Conservation (phyloP, 148 eudicot species). For the Cornus suecica region DNA sequence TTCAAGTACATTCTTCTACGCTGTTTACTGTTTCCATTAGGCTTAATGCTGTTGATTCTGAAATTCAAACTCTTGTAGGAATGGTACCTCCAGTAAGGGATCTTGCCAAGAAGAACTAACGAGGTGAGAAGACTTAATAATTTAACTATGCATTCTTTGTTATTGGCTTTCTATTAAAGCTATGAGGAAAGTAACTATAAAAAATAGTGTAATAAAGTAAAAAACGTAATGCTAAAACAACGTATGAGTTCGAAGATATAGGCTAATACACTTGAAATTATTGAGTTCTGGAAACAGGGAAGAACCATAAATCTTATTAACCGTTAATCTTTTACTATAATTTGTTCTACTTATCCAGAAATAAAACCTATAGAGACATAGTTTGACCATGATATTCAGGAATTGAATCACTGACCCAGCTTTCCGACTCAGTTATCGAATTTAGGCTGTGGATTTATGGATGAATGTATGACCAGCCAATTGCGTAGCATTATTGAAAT, state of each 20-base stretch:
- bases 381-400: neutral
- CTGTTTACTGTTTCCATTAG: neutral
- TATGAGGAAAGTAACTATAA: neutral
- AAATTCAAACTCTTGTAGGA: slow-evolving; percentile 35
- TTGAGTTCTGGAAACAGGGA: neutral
- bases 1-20: neutral
- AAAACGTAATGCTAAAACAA: neutral
- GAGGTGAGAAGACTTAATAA: slow-evolving; percentile 43
- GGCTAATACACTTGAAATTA: neutral
- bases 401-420: neutral
- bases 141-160: neutral
- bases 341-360: too few species aligned
- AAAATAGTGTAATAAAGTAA: too few species aligned
- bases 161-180: neutral
- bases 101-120: slow-evolving; percentile 56
- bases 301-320: neutral
- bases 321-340: neutral
- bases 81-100: slow-evolving; percentile 30
- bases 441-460: neutral
- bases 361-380: too few species aligned
- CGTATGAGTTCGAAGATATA: neutral
- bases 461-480: neutral
- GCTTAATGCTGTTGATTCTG: slow-evolving; percentile 6
- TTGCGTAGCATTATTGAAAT: neutral
- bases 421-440: neutral